Percentiles rank a stretch among this genome's conserved stretches.
phyloP scores from a whole-genome alignment of 2,329 filamentous ascomycete species.

The Fusarium torreyae region DNA sequence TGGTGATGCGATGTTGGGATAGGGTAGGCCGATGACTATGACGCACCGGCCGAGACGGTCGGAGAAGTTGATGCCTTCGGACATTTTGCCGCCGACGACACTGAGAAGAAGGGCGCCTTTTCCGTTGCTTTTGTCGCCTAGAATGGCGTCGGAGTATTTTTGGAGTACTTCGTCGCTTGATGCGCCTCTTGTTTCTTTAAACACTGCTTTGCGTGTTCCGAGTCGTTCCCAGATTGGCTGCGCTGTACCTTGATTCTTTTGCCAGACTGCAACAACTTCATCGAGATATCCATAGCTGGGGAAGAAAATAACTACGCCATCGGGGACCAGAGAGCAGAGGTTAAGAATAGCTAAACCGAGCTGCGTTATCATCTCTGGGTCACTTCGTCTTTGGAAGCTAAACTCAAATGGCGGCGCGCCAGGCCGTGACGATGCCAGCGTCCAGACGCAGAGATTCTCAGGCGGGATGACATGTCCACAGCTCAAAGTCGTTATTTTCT shows the following conservation, averaged over 20 bases:
- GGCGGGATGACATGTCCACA: constrained; percentile 95
- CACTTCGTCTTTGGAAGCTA: constrained; percentile 83
- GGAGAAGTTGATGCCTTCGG: constrained; percentile 98
- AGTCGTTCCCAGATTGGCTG: constrained; percentile 73
- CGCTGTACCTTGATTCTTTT: constrained; percentile 53
- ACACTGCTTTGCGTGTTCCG: constrained; percentile 71
- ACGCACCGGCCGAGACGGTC: constrained; percentile 91
- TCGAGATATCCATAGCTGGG: constrained; percentile 94
- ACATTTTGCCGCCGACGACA: constrained; percentile 94
- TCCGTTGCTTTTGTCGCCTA: constrained; percentile 56
- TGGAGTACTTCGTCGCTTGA: constrained; percentile 79
- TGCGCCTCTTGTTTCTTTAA: constrained; percentile 69
- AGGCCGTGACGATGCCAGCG: constrained; percentile 67
- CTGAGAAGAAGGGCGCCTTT: constrained; percentile 86
- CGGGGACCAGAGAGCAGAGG: constrained; percentile 81
- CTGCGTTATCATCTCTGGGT: constrained; percentile 78
- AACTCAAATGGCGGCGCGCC: constrained; percentile 79
- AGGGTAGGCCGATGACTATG: constrained; percentile 91
- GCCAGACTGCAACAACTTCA: constrained; percentile 77
- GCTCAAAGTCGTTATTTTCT: constrained; percentile 83
- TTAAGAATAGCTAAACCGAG: constrained; percentile 82
- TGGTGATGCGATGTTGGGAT: constrained; percentile 88
- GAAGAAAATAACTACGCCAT: constrained; percentile 95
- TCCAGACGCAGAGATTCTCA: constrained; percentile 84
- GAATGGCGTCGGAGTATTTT: constrained; percentile 79